Evolutionary conservation across 148 eudicot species (phyloP).

Genomic region (Simmondsia chinensis): DNA sequence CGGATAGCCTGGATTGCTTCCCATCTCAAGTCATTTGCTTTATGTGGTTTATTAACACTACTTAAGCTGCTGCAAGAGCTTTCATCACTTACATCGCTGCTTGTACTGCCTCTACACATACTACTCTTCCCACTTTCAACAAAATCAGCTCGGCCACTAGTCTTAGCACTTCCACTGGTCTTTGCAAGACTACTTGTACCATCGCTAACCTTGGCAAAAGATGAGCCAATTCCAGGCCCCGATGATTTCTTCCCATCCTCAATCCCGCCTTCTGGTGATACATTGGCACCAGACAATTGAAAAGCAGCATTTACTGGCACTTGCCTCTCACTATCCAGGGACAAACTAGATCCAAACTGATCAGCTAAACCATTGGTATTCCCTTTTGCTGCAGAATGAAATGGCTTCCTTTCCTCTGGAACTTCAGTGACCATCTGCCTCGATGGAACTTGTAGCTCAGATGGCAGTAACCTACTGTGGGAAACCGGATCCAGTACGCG

Average conservation of each 20-base stretch:
- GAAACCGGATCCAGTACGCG: conserved; percentile 21
- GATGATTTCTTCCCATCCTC: conserved; percentile 37
- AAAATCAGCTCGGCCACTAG: conserved; percentile 52
- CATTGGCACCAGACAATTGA: conserved; percentile 13
- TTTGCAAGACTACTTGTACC: conserved; percentile 47
- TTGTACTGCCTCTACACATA: conserved; percentile 64
- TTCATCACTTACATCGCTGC: conserved; percentile 78
- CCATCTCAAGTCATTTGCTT: conserved; percentile 80
- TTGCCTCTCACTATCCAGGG: conserved; percentile 23
- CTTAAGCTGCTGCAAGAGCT: conserved; percentile 84
- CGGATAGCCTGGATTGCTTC: conserved; percentile 88
- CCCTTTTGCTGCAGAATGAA: conserved; percentile 20
- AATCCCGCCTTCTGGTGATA: conserved; percentile 17
- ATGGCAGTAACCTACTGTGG: conserved; percentile 18
- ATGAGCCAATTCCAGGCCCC: conserved; percentile 24
- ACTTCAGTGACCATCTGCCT: conserved; percentile 18
- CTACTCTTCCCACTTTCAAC: conserved; percentile 79
- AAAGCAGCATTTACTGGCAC: conserved; percentile 2
- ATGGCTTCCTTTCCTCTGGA: conserved; percentile 15
- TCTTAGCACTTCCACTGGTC: conserved; percentile 63
- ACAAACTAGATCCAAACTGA: conserved; percentile 35
- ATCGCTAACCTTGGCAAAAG: conserved; percentile 59
- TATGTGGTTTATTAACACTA: conserved; percentile 79
- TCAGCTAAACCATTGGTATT: conserved; percentile 26
- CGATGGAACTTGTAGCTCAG: conserved; percentile 13